Base-by-base conservation (phyloP, 2,329 filamentous ascomycete species). In the Diplocarpon rosae region DNA sequence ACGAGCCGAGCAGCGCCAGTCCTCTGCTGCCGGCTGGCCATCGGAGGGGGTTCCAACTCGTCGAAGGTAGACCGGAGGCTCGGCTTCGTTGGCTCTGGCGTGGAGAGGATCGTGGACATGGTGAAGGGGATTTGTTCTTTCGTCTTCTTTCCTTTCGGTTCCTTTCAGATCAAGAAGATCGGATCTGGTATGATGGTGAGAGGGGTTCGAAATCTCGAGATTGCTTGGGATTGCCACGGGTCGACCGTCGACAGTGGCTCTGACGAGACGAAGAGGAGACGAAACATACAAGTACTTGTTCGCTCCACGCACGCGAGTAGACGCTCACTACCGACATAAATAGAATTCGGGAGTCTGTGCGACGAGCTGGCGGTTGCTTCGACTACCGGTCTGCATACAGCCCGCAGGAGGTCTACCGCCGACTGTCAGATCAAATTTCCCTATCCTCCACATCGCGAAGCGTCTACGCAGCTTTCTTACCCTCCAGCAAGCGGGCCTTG, bases 211-310 rank as follows among this genome's bases (percentile, higher is more conserved):
- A 24, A 24, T 7, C 20, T 24, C 20, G 20, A 4, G 20, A 7
- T 24, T 3, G 20, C 20, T 24, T 24, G 20, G 20, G 20, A 7
- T 24, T 4, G 4, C 4, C 3, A 24, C 20, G 20, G 20, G 47
- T 49, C 48, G 51, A 50, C 48, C 41, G 42, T 43, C 28, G 36
- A 39, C 31, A 16, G 33, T n/a, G n/a, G 47, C 43, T 38, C 24
- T 39, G 39, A 14, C 43, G 39, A 50, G 31, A 42, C 28, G 33
- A n/a, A 24, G 49, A 43, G 50, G 49, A 52, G 53, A 54, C 48
- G 45, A 52, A 54, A 58, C 51, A 51, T 57, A 53, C 50, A 58
- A 55, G 53, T 59, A 60, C 56, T 59, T 53, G 49, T 53, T 7
- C 20, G 20, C 4, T 50, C 39, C 48, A 45, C 39, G 33, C 33